Evolutionary conservation across 2,329 filamentous ascomycete genomes (phyloP).

Genomic region (Diaporthe humulicola): DNA sequence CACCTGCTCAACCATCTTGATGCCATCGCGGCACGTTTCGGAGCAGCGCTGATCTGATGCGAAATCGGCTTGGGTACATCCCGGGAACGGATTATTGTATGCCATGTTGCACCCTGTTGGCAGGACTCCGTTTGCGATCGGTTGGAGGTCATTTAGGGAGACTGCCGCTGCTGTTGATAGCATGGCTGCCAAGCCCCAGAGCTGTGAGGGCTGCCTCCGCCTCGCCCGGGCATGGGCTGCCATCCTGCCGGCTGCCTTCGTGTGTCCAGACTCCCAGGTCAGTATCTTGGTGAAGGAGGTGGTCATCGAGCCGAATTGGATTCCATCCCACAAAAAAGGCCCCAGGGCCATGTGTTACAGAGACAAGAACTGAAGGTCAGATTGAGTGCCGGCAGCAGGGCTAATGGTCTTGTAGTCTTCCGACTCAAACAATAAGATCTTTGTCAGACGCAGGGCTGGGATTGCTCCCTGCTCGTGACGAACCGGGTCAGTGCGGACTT

Average conservation of each 20-base stretch:
- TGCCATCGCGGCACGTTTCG: slow-evolving; percentile 59
- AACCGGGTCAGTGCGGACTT: slow-evolving; percentile 19
- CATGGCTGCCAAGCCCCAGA: slow-evolving; percentile 40
- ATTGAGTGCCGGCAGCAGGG: background rate
- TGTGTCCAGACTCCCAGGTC: background rate
- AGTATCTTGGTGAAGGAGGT: background rate
- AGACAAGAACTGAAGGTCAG: background rate
- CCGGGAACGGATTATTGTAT: slow-evolving; percentile 57
- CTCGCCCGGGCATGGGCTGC: slow-evolving; percentile 20
- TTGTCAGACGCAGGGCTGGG: slow-evolving; percentile 7
- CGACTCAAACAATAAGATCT: slow-evolving; percentile 17
- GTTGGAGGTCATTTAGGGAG: slow-evolving; percentile 56
- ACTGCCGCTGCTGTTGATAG: slow-evolving; percentile 47
- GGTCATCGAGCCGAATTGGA: slow-evolving; percentile 16
- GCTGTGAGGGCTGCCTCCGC: slow-evolving; percentile 32
- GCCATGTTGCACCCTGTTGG: slow-evolving; percentile 55
- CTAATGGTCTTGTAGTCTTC: slow-evolving; percentile 6
- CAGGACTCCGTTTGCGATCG: slow-evolving; percentile 53
- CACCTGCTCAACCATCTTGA: slow-evolving; percentile 83
- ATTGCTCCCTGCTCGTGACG: background rate
- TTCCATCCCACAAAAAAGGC: slow-evolving; percentile 23
- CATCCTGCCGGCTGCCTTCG: slow-evolving; percentile 27
- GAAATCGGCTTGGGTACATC: slow-evolving; percentile 55
- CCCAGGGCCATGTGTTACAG: slow-evolving; percentile 17
- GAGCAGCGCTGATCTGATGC: slow-evolving; percentile 53